Conservation (phyloP, 1,284 basidiomycete genomes). For the Tylopilus sp. region DNA sequence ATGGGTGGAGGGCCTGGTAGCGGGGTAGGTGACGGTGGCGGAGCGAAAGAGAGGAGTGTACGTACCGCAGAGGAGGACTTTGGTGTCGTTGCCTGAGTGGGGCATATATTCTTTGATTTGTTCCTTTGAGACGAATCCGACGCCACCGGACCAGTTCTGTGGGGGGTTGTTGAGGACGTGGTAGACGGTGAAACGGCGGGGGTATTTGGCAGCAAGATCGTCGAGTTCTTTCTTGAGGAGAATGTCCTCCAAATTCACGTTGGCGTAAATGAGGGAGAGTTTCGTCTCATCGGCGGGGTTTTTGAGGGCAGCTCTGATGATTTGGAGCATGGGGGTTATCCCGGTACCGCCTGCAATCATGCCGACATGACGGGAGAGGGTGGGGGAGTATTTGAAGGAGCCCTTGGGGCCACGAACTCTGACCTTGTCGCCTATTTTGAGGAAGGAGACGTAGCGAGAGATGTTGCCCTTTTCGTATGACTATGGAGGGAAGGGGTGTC, state of each 20-base stretch:
- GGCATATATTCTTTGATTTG: slow-evolving; percentile 81
- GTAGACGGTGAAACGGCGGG: slow-evolving; percentile 74
- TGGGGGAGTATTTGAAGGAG: slow-evolving; percentile 78
- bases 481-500: slow-evolving; percentile 39
- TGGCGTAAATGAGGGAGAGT: slow-evolving; percentile 90
- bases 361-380: slow-evolving; percentile 72
- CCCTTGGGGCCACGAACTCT: slow-evolving; percentile 96
- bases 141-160: slow-evolving; percentile 79
- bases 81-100: slow-evolving; percentile 61
- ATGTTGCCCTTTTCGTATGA: slow-evolving; percentile 97
- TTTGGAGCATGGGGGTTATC: slow-evolving; percentile 98
- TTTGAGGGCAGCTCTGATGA: slow-evolving; percentile 86
- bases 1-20: slow-evolving; percentile 85
- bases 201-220: slow-evolving; percentile 65
- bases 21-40: slow-evolving; percentile 5
- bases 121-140: slow-evolving; percentile 93
- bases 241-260: slow-evolving; percentile 87
- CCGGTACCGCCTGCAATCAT: slow-evolving; percentile 98
- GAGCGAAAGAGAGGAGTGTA: slow-evolving; percentile 6
- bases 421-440: slow-evolving; percentile 83
- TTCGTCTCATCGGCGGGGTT: slow-evolving; percentile 83
- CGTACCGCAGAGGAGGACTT: slow-evolving; percentile 82
- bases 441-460: slow-evolving; percentile 75
- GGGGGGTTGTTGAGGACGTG: slow-evolving; percentile 96
- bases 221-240: slow-evolving; percentile 87